Conservation (phyloP, 495 filamentous ascomycete species). For the Cudoniella acicularis region DNA sequence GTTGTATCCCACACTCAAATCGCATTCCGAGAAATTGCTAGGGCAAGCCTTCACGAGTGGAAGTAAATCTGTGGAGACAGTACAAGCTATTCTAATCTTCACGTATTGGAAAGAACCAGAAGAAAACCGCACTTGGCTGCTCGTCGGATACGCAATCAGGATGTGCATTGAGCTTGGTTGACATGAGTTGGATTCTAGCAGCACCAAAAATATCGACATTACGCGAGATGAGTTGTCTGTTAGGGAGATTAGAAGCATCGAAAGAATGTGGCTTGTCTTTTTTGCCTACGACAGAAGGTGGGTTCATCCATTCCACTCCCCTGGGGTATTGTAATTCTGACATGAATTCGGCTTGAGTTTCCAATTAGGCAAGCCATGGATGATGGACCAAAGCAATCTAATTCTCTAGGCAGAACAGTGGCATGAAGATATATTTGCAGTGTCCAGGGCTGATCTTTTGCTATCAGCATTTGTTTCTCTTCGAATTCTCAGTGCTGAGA, state of each 20-base stretch:
- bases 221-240: constrained; percentile 7
- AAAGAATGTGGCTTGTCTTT: constrained; percentile 27
- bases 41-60: constrained; percentile 18
- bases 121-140: constrained; percentile 26
- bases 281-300: constrained; percentile 29
- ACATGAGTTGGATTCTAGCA: constrained; percentile 16
- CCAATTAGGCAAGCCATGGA: constrained; percentile 27
- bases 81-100: constrained; percentile 22
- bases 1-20: constrained; percentile 16
- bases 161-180: constrained; percentile 27
- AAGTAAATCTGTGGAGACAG: constrained; percentile 21
- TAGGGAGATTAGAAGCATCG: constrained; percentile 20
- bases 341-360: constrained; percentile 21
- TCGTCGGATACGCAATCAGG: constrained; percentile 25
- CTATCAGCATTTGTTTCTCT: constrained; percentile 24
- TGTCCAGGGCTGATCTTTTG: constrained; percentile 16
- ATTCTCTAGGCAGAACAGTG: constrained; percentile 19
- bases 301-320: too few relatives aligned
- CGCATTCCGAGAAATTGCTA: constrained; percentile 23
- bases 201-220: background rate
- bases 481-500: constrained; percentile 22
- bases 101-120: constrained; percentile 30
- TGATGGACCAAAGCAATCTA: constrained; percentile 26
- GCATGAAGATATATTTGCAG: constrained; percentile 11
- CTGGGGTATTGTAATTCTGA: background rate